A percentile compares a stretch with the other conserved stretches of the same genome.
These are phyloP conservation scores for Dendrobium officinale DNA, from an alignment of 106 monocot genomes.

Conservation along the genomic window DNA sequence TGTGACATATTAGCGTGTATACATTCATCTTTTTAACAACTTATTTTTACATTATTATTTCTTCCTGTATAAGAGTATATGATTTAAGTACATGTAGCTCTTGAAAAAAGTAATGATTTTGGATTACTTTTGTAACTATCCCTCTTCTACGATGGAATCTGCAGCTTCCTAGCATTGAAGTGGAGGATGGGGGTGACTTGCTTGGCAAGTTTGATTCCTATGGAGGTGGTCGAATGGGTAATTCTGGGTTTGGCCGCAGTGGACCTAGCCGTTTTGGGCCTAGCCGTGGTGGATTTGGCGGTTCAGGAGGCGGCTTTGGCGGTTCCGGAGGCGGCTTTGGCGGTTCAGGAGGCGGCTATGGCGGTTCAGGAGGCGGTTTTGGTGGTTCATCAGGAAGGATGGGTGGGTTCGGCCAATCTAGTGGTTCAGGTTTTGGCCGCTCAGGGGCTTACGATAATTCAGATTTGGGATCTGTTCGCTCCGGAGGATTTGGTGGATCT, in stretches of 20 bases:
- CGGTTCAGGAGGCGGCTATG: constrained; percentile 14
- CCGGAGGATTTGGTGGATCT: constrained; percentile 22
- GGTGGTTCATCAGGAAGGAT: constrained; percentile 5
- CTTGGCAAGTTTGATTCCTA: constrained; percentile 40
- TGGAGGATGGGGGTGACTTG: constrained; percentile 50
- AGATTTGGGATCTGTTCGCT: constrained; percentile 19
- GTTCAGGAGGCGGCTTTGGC: constrained; percentile 25
- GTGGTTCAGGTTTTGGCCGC: constrained; percentile 18
- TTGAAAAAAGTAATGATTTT: background rate
- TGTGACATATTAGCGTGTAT: background rate
- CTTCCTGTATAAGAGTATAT: background rate
- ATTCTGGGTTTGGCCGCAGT: constrained; percentile 28
- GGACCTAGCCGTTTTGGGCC: constrained; percentile 22
- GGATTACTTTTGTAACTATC: background rate
- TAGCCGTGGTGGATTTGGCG: constrained; percentile 7
- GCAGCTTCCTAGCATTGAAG: constrained; percentile 76
- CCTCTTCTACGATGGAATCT: constrained; percentile 3
- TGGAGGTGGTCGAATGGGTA: constrained; percentile 32
- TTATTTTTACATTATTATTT: background rate
- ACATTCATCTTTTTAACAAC: background rate
- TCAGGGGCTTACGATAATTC: constrained; percentile 27
- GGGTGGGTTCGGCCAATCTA: background rate
- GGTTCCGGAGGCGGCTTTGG: background rate
- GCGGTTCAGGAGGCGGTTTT: constrained; percentile 10
- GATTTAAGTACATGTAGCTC: background rate